These are phyloP conservation scores for Phytomonas francai DNA, from an alignment of 208 protist species.

Conservation along the genomic window DNA sequence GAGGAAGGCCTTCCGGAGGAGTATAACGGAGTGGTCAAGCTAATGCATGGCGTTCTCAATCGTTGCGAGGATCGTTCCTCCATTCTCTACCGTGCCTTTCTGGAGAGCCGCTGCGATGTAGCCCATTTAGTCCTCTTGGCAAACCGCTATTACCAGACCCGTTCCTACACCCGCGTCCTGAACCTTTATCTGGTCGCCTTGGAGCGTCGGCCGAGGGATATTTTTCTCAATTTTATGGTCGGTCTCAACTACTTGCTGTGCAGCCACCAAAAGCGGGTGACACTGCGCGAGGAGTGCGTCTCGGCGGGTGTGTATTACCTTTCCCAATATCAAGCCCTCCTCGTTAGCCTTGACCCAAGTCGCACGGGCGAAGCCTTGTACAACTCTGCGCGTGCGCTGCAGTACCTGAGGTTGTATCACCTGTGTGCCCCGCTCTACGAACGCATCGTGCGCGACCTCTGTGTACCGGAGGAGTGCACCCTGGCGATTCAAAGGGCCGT, in stretches of 20 bases:
- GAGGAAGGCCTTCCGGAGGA: constrained; percentile 52
- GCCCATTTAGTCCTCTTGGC: constrained; percentile 60
- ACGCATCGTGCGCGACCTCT: constrained; percentile 51
- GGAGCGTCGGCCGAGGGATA: constrained; percentile 44
- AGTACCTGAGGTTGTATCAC: constrained; percentile 61
- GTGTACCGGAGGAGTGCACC: constrained; percentile 55
- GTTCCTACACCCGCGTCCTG: constrained; percentile 63
- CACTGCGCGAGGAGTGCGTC: constrained; percentile 53
- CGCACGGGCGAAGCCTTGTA: constrained; percentile 68
- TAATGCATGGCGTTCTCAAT: constrained; percentile 73
- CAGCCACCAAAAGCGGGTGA: constrained; percentile 71
- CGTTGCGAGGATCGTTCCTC: constrained; percentile 41
- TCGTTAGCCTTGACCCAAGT: constrained; percentile 28
- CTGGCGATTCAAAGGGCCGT: constrained; percentile 59
- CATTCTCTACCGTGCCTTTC: constrained; percentile 38
- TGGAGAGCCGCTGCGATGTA: constrained; percentile 37
- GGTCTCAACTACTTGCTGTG: constrained; percentile 63
- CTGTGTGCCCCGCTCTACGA: constrained; percentile 76
- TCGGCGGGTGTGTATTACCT: constrained; percentile 75
- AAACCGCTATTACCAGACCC: constrained; percentile 67
- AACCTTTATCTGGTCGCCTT: constrained; percentile 69
- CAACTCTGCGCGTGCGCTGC: constrained; percentile 75
- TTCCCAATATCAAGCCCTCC: constrained; percentile 48
- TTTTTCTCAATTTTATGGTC: constrained; percentile 70
- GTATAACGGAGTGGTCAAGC: constrained; percentile 55